These are phyloP conservation scores for Phellinidium pouzarii DNA, from an alignment of 1,284 basidiomycete species.

Conservation along the genomic window DNA sequence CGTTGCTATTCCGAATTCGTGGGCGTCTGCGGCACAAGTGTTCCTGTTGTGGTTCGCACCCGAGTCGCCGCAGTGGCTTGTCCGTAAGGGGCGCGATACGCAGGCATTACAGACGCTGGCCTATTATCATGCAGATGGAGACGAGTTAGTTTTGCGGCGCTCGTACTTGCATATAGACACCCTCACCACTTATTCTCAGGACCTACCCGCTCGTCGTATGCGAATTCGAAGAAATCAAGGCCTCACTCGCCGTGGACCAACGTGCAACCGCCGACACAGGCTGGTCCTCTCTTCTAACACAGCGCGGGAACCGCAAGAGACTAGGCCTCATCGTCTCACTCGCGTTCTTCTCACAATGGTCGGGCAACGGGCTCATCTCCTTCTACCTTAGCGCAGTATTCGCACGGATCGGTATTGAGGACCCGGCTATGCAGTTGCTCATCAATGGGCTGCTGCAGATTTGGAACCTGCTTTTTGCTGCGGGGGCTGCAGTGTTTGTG, in stretches of 20 bases:
- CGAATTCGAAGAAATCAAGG: slow-evolving; percentile 72
- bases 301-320: slow-evolving; percentile 59
- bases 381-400: slow-evolving; percentile 73
- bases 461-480: slow-evolving; percentile 65
- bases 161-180: not conserved
- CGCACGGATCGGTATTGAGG: slow-evolving; percentile 63
- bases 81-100: slow-evolving; percentile 55
- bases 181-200: slow-evolving; percentile 25
- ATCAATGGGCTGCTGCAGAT: slow-evolving; percentile 53
- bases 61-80: slow-evolving; percentile 66
- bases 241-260: slow-evolving; percentile 52
- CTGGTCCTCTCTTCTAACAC: slow-evolving; percentile 53
- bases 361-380: slow-evolving; percentile 43
- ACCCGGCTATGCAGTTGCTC: slow-evolving; percentile 44
- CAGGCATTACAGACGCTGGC: slow-evolving; percentile 57
- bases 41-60: slow-evolving; percentile 53
- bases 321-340: slow-evolving; percentile 62
- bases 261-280: slow-evolving; percentile 47
- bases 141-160: slow-evolving; percentile 33
- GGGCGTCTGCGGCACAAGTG: slow-evolving; percentile 60
- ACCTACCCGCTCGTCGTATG: slow-evolving; percentile 65
- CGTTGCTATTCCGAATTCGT: slow-evolving; percentile 53
- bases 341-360: slow-evolving; percentile 62
- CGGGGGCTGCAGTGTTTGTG: slow-evolving; percentile 48
- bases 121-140: slow-evolving; percentile 68